phyloP scores from a whole-genome alignment of 345 rosid species.

The Eucalyptus lansdowneana region DNA sequence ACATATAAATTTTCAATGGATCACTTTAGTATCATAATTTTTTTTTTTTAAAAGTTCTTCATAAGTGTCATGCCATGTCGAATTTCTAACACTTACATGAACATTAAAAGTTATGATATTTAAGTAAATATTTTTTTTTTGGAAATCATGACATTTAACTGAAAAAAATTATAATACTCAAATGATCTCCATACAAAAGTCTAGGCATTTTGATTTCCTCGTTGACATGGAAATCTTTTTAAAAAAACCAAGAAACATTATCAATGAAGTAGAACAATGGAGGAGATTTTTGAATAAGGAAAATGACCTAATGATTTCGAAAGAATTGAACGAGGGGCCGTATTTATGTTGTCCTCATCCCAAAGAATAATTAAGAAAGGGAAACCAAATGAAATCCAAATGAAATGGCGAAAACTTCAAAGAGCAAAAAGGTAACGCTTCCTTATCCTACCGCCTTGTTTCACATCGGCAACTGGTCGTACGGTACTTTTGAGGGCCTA shows the following conservation, averaged over 20 bases:
- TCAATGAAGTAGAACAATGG: background rate
- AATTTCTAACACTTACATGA: background rate
- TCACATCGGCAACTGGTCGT: background rate
- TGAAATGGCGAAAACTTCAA: background rate
- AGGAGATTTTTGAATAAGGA: background rate
- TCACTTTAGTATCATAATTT: background rate
- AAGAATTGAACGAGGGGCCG: background rate
- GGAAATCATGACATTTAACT: background rate
- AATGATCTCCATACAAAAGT: background rate
- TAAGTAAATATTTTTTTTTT: background rate
- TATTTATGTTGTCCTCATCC: background rate
- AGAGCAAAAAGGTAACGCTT: background rate
- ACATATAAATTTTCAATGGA: background rate
- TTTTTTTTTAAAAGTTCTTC: background rate
- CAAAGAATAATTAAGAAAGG: background rate
- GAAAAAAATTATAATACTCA: background rate
- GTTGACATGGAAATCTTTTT: background rate
- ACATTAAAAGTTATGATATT: background rate
- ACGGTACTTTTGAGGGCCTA: background rate
- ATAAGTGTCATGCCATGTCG: background rate
- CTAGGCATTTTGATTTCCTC: background rate
- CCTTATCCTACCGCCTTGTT: background rate
- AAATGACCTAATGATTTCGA: background rate
- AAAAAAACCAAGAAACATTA: no score
- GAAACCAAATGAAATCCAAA: background rate